Evolutionary conservation across 345 rosid genomes (phyloP).

Genomic region (Acer negundo): DNA sequence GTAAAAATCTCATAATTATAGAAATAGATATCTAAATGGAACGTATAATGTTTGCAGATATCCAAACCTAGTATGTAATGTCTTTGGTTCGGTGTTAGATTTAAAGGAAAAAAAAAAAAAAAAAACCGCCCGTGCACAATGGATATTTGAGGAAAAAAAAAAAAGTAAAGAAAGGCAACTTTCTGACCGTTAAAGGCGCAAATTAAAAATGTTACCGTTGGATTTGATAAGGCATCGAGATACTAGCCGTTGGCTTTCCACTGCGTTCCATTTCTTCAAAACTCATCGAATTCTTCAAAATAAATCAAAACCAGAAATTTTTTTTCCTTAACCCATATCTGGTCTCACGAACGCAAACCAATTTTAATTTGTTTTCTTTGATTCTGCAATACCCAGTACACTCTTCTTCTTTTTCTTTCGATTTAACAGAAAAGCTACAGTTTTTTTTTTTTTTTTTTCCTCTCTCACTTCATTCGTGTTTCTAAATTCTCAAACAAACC

Average conservation of each 20-base stretch:
- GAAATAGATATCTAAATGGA: no score
- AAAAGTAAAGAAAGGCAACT: not conserved
- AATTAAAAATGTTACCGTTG: slow-evolving; percentile 27
- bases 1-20: no score
- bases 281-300: not conserved
- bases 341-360: not conserved
- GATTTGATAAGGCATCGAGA: slow-evolving; percentile 3
- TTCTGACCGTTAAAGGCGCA: slow-evolving; percentile 30
- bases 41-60: no score
- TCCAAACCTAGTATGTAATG: no score
- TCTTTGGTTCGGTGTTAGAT: no score
- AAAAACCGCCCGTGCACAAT: not conserved
- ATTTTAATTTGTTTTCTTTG: not conserved
- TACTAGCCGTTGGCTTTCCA: slow-evolving; percentile 52
- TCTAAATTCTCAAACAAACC: not conserved
- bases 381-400: not conserved
- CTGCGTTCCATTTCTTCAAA: not conserved
- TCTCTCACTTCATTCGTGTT: not conserved
- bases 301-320: not conserved
- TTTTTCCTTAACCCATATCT: not conserved
- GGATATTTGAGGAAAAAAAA: not conserved
- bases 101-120: no score
- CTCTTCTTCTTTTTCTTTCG: not conserved
- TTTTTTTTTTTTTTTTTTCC: not conserved
- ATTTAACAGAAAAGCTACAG: not conserved